phyloP scores from a whole-genome alignment of 2,329 filamentous ascomycete genomes.

The Alternaria tenuissima region DNA sequence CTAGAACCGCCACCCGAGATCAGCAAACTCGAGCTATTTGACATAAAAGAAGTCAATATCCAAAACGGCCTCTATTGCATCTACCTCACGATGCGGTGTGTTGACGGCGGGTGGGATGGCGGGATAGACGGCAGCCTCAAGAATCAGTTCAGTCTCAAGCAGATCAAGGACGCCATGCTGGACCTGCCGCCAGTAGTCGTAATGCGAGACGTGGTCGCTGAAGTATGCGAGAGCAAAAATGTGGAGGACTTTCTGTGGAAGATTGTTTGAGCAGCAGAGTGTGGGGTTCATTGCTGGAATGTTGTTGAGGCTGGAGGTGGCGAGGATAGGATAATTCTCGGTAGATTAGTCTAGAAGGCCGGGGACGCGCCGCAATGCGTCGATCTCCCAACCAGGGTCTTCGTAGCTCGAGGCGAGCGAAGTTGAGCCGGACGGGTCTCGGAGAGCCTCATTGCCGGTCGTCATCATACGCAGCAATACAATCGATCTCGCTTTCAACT shows the following conservation, averaged over 20 bases:
- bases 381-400: constrained; percentile 13
- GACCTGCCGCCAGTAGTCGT: too few species aligned
- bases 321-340: constrained; percentile 9
- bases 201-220: not conserved
- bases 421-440: constrained; percentile 5
- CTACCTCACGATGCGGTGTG: too few species aligned
- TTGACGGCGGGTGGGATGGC: too few species aligned
- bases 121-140: too few species aligned
- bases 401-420: constrained; percentile 7
- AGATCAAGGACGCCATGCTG: too few species aligned
- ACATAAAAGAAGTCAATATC: too few species aligned
- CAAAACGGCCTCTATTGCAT: too few species aligned
- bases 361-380: constrained; percentile 9
- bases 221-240: not conserved
- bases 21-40: too few species aligned
- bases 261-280: not conserved
- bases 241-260: not conserved
- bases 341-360: constrained; percentile 21
- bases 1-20: too few species aligned
- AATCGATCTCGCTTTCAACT: not conserved
- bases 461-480: not conserved
- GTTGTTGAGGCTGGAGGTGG: constrained; percentile 19
- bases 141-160: too few species aligned
- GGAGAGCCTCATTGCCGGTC: constrained; percentile 1
- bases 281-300: not conserved